Evolutionary conservation across 805 yeast species (phyloP).

Genomic region (Wickerhamiella alocasiicola): DNA sequence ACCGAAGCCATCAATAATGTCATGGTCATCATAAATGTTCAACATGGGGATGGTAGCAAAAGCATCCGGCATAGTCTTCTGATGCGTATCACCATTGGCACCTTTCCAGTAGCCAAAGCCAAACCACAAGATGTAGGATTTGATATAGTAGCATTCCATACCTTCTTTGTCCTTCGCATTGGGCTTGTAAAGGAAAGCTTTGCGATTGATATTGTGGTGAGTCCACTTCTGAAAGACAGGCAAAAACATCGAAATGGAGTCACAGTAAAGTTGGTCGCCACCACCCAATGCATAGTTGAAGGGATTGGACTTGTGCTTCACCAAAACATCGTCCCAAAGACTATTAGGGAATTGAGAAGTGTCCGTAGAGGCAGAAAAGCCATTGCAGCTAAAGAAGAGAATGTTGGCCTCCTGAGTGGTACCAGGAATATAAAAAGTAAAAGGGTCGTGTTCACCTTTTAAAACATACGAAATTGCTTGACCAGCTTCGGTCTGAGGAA

Average conservation of each 20-base stretch:
- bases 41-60: slow-evolving; percentile 73
- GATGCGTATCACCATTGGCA: slow-evolving; percentile 48
- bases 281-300: slow-evolving; percentile 97
- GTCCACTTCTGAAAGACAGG: slow-evolving; percentile 44
- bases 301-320: slow-evolving; percentile 46
- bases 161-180: slow-evolving; percentile 37
- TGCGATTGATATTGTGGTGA: slow-evolving; percentile 35
- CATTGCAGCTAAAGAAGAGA: slow-evolving; percentile 80
- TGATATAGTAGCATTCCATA: slow-evolving; percentile 53
- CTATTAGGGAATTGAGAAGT: slow-evolving; percentile 58
- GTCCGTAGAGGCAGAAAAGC: slow-evolving; percentile 66
- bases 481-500: slow-evolving; percentile 38
- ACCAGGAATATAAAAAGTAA: slow-evolving; percentile 61
- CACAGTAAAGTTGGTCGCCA: slow-evolving; percentile 91
- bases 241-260: slow-evolving; percentile 51
- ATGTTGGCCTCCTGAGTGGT: slow-evolving; percentile 58
- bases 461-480: slow-evolving; percentile 53
- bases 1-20: slow-evolving; percentile 93
- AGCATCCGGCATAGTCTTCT: slow-evolving; percentile 58
- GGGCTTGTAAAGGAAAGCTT: slow-evolving; percentile 12
- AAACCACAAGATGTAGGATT: slow-evolving; percentile 75
- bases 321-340: slow-evolving; percentile 75
- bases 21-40: slow-evolving; percentile 89
- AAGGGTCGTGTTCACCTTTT: slow-evolving; percentile 35
- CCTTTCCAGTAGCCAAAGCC: slow-evolving; percentile 85